Evolutionary conservation across 805 yeast species (phyloP), one percentile per base, ranked within the genome.

Genomic region (Deakozyma indianensis): DNA sequence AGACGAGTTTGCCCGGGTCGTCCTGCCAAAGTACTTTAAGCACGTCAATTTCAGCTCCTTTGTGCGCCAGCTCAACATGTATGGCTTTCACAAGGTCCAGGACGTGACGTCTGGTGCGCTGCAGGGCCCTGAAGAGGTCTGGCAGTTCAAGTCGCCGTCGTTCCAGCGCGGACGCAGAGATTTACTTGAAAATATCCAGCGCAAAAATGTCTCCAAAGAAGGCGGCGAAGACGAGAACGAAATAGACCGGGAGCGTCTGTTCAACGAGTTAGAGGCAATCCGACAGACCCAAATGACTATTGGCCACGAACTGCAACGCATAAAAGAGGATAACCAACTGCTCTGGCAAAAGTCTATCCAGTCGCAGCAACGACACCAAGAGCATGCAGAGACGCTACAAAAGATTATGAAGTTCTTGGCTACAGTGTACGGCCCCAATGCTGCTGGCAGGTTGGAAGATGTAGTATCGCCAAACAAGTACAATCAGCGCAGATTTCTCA

Each of bases 61-160:
- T 70, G 97, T 92, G 15, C 77, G 98, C 50, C 98, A 90, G 60
- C 70, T 90, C 56, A 90, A 90, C 64, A 90, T 92, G 98, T 92
- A 92, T 60, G 98, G 98, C 9, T 92, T 96, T 96, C 97, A 88
- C 67, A 92, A 92, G 64, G 92, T 92, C 3, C 98, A 92, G 63
- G 97, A 92, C 63, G 77, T 88, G 21, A 83, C 67, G 47, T 73
- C 82, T 22, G 96, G 73, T 18, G 63, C 70, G 11, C 63, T 68
- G 68, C 66, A 64, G 46, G 51, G 53, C 45, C 66, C 65, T 38
- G 96, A 88, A 47, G 97, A 92, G 56, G 73, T 78, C 46, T 81
- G 88, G 83, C 94, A 87, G 62, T 92, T 92, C 66, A 79, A 77
- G 50, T 85, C 87, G 51, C 87, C 92, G 1, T 72, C 78, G 57